Base-by-base conservation (phyloP, 1,284 basidiomycete genomes). In the Ganoderma meredithae region DNA sequence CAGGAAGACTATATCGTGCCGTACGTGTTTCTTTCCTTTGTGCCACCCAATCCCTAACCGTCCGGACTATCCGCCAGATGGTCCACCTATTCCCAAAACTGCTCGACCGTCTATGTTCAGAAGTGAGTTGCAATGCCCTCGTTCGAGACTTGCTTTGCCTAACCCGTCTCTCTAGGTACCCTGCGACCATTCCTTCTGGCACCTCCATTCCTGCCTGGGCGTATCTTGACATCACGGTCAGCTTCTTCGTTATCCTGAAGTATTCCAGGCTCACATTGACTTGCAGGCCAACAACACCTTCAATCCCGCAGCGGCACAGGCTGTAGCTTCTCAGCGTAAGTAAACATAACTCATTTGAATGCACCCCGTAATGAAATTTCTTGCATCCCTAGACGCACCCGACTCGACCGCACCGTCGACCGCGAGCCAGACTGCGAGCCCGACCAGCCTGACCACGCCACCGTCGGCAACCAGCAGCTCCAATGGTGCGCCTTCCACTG, bases 191-290 rank as follows among this genome's bases (percentile, higher is more conserved):
- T 9, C 65, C 67, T 6, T 19, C 33, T 22, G 67, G 67, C 9
- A 71, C 70, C 4, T 44, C 70, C 15, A 56, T 71, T 6, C 70
- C 70, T 2, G 70, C 70, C 7, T 71, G 70, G 70, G 70, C 70
- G 10, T 71, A 71, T 39, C 25, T 71, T 40, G 67, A 71, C 39
- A 56, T 71, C 25, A 68, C 60, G 6, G 70, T 71, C 15, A 1
- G 70, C 56, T 33, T n/a, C 13, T 25, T 22, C 39, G 2, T 15
- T 19, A 19, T 39, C 12, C 8, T 15, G 2, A 1, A 3, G 33
- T 19, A 61, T 17, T 33, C 36, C n/a, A 19, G 1, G 36, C 27
- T 60, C 27, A 27, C n/a, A 33, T 15, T 13, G 19, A 27, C 6
- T 7, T 49, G 8, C 49, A 70, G 65, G 31, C n/a, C 13, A 61